Evolutionary conservation across 495 filamentous ascomycete species (phyloP), one percentile per base, ranked within the genome.

Genomic region (Venustampulla echinocandica): DNA sequence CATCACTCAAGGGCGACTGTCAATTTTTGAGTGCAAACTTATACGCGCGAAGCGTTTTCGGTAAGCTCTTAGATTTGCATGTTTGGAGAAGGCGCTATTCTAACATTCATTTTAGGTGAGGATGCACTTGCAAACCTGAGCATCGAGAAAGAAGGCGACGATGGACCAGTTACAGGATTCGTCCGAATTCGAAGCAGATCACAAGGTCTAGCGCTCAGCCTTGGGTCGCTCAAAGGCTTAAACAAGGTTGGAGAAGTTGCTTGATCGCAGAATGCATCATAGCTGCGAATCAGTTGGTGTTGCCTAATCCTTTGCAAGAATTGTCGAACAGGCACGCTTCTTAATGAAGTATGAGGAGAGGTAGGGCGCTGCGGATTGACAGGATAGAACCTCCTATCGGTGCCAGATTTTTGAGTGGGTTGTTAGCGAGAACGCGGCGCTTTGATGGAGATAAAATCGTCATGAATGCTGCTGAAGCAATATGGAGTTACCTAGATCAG

Each of bases 11-110:
- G 73, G 93, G 93, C 30, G 93, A 99, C 52, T 99, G 93, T 64
- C 87, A 94, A 57, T 99, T 99, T 71, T 66, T 99, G 61, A 95
- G 87, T 62, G 93, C 93, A 18, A 99, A 99, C 56, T 68, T 99
- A 40, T 99, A 99, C 61, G 93, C 93, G 38, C 84, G 86, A 57
- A 97, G 90, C 61, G 90, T 99, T 46, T 99, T 99, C 68, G 93
- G 93, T 99, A 85, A 65, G 88, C 76, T 49, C 14, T 22, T 0
- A 14, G 20, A 37, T 15, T 38, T 2, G n/a, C 21, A 18, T 21
- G n/a, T n/a, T n/a, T n/a, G n/a, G n/a, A n/a, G n/a, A n/a, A n/a
- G n/a, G n/a, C n/a, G n/a, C n/a, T n/a, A n/a, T n/a, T n/a, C n/a
- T n/a, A n/a, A n/a, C n/a, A n/a, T n/a, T n/a, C n/a, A n/a, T n/a